Base-by-base conservation (phyloP, 139 green algal species). In the Haematococcus sp. region DNA sequence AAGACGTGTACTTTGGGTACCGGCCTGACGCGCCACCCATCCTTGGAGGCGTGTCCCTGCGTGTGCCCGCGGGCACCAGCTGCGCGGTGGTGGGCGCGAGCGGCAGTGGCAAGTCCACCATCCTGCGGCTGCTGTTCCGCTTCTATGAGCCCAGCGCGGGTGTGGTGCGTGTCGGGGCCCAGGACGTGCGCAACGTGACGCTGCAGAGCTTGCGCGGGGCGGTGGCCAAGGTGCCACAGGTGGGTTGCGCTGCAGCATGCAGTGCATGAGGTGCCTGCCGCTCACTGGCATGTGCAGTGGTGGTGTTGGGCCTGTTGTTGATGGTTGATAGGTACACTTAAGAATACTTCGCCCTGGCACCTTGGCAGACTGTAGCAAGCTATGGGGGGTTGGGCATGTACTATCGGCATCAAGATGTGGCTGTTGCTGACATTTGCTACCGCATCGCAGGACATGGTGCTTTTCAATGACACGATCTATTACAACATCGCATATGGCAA, bases 381-480 rank as follows among this genome's bases (percentile, higher is more conserved):
- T n/a, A n/a, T n/a, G n/a, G n/a, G n/a, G n/a, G n/a, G n/a, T n/a
- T n/a, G n/a, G n/a, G n/a, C n/a, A n/a, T n/a, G n/a, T n/a, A n/a
- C n/a, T n/a, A n/a, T n/a, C n/a, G n/a, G n/a, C n/a, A n/a, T n/a
- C n/a, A n/a, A n/a, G n/a, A n/a, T n/a, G n/a, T n/a, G n/a, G n/a
- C n/a, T n/a, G n/a, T n/a, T n/a, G n/a, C n/a, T n/a, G n/a, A n/a
- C n/a, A n/a, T n/a, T n/a, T n/a, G n/a, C n/a, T n/a, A n/a, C n/a
- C n/a, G n/a, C n/a, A n/a, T n/a, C n/a, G n/a, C 92, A 97, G 82
- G 93, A 98, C 84, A 88, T 96, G 82, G 88, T 97, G 35, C 85
- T 98, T 9, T 98, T 98, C 89, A 98, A 98, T 75, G 94, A 98
- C 68, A 95, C 84, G 44, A 94, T 98, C 40, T 86, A 84, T 34